These are phyloP conservation scores for Imleria badia DNA, from an alignment of 768 basidiomycete genomes.

Conservation along the genomic window DNA sequence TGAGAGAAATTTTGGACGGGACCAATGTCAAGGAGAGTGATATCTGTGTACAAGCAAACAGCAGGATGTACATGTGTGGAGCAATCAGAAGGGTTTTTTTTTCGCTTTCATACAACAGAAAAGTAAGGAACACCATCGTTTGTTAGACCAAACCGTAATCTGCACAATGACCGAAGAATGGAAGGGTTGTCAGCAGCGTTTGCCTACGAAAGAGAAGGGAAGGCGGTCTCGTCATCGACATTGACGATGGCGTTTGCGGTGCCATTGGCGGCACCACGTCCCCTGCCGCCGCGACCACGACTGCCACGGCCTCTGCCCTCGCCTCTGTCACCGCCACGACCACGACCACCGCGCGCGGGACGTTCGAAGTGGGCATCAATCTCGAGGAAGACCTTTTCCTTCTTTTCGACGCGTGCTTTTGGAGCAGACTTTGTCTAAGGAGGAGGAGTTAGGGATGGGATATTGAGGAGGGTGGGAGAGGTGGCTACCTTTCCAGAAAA, in stretches of 20 bases:
- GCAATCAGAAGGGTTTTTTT: conserved; percentile 4
- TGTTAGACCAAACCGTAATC: conserved; percentile 10
- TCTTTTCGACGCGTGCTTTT: conserved; percentile 75
- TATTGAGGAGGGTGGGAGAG: background rate
- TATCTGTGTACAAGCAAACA: conserved; percentile 14
- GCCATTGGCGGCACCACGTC: conserved; percentile 44
- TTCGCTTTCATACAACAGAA: conserved; percentile 17
- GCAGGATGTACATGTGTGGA: conserved; percentile 8
- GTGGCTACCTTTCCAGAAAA: conserved; percentile 83
- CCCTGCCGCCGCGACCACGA: conserved; percentile 42
- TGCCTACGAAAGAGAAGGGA: conserved; percentile 77
- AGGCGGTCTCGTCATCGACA: conserved; percentile 82
- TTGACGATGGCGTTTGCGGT: conserved; percentile 46
- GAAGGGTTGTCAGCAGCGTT: conserved; percentile 6
- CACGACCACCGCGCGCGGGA: conserved; percentile 66
- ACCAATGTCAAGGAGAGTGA: background rate
- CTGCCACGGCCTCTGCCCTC: conserved; percentile 48
- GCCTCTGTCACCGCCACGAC: conserved; percentile 48
- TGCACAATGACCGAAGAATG: conserved; percentile 7
- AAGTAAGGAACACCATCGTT: conserved; percentile 6
- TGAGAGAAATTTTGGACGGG: background rate
- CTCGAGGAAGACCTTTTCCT: conserved; percentile 89
- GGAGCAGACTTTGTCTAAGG: conserved; percentile 59
- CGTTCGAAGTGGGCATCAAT: conserved; percentile 89
- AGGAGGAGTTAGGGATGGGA: background rate